Conservation (phyloP, 768 basidiomycete species). For the Boletus vinaceobasis region DNA sequence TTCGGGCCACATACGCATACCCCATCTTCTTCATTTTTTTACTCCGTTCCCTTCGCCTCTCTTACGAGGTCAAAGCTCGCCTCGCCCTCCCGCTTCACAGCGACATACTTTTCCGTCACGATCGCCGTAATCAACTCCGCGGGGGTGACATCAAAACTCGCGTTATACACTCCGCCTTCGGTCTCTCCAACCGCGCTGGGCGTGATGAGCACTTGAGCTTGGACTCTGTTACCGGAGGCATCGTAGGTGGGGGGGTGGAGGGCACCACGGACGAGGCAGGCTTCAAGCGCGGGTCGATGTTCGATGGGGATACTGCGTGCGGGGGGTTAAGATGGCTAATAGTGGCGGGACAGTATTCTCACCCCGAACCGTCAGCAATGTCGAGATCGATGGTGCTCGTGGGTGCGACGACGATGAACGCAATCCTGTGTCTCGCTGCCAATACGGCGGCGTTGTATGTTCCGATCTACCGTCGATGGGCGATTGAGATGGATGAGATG, state of each 20-base stretch:
- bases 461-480: constrained; percentile 52
- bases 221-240: constrained; percentile 46
- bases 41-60: constrained; percentile 18
- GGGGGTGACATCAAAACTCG: constrained; percentile 95
- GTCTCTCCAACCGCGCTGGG: constrained; percentile 48
- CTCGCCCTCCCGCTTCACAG: constrained; percentile 60
- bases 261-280: constrained; percentile 82
- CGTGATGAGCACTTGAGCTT: constrained; percentile 82
- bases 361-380: constrained; percentile 64
- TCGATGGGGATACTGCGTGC: constrained; percentile 79
- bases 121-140: constrained; percentile 92
- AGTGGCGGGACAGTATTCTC: constrained; percentile 2
- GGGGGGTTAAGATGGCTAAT: not conserved
- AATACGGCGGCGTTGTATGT: constrained; percentile 96
- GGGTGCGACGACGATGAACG: constrained; percentile 92
- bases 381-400: constrained; percentile 89
- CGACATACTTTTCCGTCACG: constrained; percentile 94
- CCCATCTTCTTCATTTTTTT: not conserved
- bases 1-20: not conserved
- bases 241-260: constrained; percentile 51
- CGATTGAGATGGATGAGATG: not conserved
- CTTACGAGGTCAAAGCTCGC: constrained; percentile 59
- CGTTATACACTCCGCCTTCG: constrained; percentile 65
- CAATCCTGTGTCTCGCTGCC: constrained; percentile 81
- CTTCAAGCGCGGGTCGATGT: constrained; percentile 83